phyloP scores from a whole-genome alignment of 116 monocot species.

The Zostera marina region DNA sequence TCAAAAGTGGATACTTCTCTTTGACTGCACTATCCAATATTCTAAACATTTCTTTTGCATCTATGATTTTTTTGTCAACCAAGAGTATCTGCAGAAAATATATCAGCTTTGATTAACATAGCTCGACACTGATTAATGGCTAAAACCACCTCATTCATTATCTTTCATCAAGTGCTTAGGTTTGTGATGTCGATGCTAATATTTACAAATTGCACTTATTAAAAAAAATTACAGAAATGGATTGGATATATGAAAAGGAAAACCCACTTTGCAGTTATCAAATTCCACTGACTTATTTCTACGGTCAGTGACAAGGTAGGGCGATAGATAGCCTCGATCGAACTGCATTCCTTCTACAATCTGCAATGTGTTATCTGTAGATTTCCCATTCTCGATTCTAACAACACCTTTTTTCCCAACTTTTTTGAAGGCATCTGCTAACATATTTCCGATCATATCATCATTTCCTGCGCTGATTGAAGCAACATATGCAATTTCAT shows the following conservation, averaged over 20 bases:
- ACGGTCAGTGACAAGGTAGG: conserved; percentile 68
- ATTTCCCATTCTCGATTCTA: conserved; percentile 63
- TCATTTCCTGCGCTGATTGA: conserved; percentile 84
- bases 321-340: conserved; percentile 80
- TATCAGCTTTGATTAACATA: not conserved
- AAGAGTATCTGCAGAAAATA: conserved; percentile 50
- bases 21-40: conserved; percentile 62
- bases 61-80: conserved; percentile 69
- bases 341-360: conserved; percentile 87
- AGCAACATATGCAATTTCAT: conserved; percentile 79
- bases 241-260: not conserved
- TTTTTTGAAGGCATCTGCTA: conserved; percentile 51
- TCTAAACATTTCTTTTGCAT: conserved; percentile 56
- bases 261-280: conserved; percentile 48
- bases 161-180: too few relatives aligned
- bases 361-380: conserved; percentile 33
- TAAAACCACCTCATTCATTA: not conserved
- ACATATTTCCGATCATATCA: conserved; percentile 52
- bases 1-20: conserved; percentile 67
- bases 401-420: conserved; percentile 69
- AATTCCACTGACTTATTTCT: conserved; percentile 51
- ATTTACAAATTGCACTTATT: too few relatives aligned
- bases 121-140: not conserved
- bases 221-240: too few relatives aligned
- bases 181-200: too few relatives aligned